Evolutionary conservation across 2,329 filamentous ascomycete species (phyloP).

Genomic region (Fusarium setosum): DNA sequence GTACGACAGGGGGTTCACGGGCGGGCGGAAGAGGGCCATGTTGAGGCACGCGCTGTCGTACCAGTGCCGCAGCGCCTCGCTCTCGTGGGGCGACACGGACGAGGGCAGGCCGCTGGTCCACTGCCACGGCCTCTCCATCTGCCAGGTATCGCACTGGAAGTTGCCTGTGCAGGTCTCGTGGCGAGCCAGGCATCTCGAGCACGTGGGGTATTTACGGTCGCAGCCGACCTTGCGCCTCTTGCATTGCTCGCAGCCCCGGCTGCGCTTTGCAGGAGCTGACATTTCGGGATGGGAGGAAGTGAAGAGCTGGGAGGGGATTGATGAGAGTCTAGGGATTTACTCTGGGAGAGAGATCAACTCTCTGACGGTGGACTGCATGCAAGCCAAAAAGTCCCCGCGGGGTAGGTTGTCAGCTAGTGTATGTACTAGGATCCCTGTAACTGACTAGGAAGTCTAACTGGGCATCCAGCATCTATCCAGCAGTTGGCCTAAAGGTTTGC

Average conservation of each 20-base stretch:
- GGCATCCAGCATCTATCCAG: no score
- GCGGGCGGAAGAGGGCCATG: not conserved
- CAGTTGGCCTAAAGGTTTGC: no score
- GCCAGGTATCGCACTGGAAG: not conserved
- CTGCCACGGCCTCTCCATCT: not conserved
- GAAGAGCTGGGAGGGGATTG: no score
- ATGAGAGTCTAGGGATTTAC: no score
- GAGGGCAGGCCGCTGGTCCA: not conserved
- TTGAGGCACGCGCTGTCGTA: not conserved
- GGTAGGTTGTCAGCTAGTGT: no score
- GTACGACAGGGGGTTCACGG: not conserved
- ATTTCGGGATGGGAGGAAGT: no score
- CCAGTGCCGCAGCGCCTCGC: not conserved
- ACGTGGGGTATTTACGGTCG: not conserved
- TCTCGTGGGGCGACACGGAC: not conserved
- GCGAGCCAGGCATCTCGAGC: not conserved
- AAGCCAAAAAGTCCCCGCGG: no score
- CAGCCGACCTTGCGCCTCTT: not conserved
- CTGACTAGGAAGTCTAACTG: no score
- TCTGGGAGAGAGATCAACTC: no score
- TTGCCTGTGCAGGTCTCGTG: slow-evolving; percentile 2
- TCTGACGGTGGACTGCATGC: no score
- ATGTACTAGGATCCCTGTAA: no score
- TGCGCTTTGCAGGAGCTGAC: no score
- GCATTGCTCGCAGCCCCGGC: not conserved